A percentile compares a stretch with the other conserved stretches of the same genome.
Evolutionary conservation across 371 early-diverging fungal genomes (phyloP).

Genomic region (Mortierella sp.): DNA sequence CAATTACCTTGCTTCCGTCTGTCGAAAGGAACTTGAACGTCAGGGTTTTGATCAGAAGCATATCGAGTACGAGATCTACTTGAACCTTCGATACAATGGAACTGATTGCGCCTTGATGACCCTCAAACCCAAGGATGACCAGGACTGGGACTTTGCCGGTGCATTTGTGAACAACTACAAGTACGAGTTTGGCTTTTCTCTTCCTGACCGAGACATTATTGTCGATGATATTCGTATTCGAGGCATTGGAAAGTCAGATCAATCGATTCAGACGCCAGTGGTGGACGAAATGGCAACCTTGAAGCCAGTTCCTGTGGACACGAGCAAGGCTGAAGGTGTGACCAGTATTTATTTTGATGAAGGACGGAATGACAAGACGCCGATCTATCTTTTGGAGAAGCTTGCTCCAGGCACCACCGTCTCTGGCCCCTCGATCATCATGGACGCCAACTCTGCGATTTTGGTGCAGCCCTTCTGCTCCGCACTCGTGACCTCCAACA

Average conservation of each 20-base stretch:
- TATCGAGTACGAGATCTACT: conserved; percentile 73
- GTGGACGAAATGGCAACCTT: conserved; percentile 57
- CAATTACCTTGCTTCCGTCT: conserved; percentile 55
- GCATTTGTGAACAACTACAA: conserved; percentile 78
- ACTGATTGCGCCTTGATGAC: conserved; percentile 97
- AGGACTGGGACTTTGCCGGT: conserved; percentile 67
- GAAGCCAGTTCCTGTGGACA: conserved; percentile 33
- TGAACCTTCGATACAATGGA: conserved; percentile 94
- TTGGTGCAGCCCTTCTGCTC: conserved; percentile 85
- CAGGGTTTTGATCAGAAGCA: conserved; percentile 76
- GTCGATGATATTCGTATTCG: conserved; percentile 95
- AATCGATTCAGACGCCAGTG: conserved; percentile 49
- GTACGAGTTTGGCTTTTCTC: conserved; percentile 93
- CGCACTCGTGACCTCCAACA: conserved; percentile 79
- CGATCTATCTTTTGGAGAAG: conserved; percentile 75
- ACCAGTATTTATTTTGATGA: conserved; percentile 85
- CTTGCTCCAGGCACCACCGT: conserved; percentile 73
- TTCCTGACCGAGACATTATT: conserved; percentile 82
- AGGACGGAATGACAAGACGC: conserved; percentile 74
- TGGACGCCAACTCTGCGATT: conserved; percentile 89
- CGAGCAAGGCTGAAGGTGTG: conserved; percentile 36
- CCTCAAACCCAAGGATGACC: conserved; percentile 63
- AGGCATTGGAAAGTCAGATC: conserved; percentile 75
- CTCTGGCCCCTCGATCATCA: conserved; percentile 89
- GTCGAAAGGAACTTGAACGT: conserved; percentile 57